Evolutionary conservation across 768 basidiomycete species (phyloP).

Genomic region (Pleurotus pulmonarius): DNA sequence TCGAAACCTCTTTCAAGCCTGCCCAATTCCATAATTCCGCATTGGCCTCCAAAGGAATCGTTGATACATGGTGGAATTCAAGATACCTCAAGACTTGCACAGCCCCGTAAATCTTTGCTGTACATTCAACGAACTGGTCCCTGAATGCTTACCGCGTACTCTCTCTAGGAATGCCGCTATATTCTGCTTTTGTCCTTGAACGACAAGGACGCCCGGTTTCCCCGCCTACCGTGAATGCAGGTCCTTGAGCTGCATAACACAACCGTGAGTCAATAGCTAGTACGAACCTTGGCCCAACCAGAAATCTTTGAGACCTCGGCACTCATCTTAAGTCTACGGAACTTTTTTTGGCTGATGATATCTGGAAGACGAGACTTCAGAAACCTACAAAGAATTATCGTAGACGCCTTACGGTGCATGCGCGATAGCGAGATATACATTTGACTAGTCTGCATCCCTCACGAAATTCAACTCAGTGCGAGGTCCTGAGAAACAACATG

Average conservation of each 20-base stretch:
- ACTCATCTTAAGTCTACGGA: conserved; percentile 35
- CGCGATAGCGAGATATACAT: conserved; percentile 33
- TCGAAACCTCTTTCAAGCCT: conserved; percentile 32
- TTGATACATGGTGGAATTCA: conserved; percentile 40
- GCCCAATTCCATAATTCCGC: conserved; percentile 13
- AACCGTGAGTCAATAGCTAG: background rate
- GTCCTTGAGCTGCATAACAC: too few species aligned
- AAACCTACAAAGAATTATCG: background rate
- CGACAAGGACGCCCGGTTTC: conserved; percentile 39
- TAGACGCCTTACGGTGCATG: conserved; percentile 36
- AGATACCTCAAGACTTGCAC: conserved; percentile 34
- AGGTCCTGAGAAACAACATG: too few species aligned
- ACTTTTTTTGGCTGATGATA: conserved; percentile 36
- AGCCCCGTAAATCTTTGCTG: background rate
- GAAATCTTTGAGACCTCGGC: conserved; percentile 32
- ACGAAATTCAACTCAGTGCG: too few species aligned
- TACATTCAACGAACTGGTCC: background rate
- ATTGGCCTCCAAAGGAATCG: conserved; percentile 19
- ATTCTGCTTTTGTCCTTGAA: conserved; percentile 30
- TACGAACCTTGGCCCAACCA: conserved; percentile 35
- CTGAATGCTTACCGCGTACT: conserved; percentile 26
- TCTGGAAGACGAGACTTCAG: conserved; percentile 17
- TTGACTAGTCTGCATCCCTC: conserved; percentile 11
- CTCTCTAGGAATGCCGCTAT: conserved; percentile 34
- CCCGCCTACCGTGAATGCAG: conserved; percentile 25